Evolutionary conservation across 768 basidiomycete genomes (phyloP).

Genomic region (Lentinula aciculospora): DNA sequence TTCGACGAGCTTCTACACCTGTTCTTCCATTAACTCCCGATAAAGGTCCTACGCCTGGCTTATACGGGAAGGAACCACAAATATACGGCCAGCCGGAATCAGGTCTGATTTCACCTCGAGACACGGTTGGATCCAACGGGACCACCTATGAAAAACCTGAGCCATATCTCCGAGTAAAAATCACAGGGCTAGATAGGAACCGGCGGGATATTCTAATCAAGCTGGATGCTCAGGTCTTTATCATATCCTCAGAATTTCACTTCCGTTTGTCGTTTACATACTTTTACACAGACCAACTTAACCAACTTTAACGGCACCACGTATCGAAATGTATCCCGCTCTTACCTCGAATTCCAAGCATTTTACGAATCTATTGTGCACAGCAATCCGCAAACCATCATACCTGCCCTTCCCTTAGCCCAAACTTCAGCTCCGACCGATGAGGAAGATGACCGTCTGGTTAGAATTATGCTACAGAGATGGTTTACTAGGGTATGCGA

Average conservation of each 20-base stretch:
- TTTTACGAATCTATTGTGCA: constrained; percentile 88
- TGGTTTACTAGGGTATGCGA: constrained; percentile 94
- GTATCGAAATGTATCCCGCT: constrained; percentile 92
- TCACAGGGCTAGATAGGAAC: constrained; percentile 91
- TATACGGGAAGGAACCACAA: constrained; percentile 76
- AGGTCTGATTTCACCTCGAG: constrained; percentile 74
- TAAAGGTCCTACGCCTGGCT: constrained; percentile 46
- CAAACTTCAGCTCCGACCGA: constrained; percentile 96
- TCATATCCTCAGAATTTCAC: neutral
- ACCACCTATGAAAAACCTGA: constrained; percentile 67
- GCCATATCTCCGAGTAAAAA: constrained; percentile 84
- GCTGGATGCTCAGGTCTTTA: constrained; percentile 87
- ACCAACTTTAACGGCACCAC: constrained; percentile 84
- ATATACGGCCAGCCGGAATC: constrained; percentile 85
- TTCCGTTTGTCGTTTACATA: neutral
- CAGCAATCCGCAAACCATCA: constrained; percentile 93
- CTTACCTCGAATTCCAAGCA: constrained; percentile 90
- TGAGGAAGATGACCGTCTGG: constrained; percentile 96
- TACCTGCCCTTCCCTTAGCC: constrained; percentile 92
- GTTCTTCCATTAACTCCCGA: constrained; percentile 40
- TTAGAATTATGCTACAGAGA: constrained; percentile 90
- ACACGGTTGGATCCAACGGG: constrained; percentile 63
- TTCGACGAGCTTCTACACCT: constrained; percentile 56
- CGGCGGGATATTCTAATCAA: constrained; percentile 90
- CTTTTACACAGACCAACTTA: constrained; percentile 71